Percentiles rank a stretch among this genome's conserved stretches.
These are phyloP conservation scores for Monilinia fructicola DNA, from an alignment of 2,329 filamentous ascomycete species.

Conservation along the genomic window DNA sequence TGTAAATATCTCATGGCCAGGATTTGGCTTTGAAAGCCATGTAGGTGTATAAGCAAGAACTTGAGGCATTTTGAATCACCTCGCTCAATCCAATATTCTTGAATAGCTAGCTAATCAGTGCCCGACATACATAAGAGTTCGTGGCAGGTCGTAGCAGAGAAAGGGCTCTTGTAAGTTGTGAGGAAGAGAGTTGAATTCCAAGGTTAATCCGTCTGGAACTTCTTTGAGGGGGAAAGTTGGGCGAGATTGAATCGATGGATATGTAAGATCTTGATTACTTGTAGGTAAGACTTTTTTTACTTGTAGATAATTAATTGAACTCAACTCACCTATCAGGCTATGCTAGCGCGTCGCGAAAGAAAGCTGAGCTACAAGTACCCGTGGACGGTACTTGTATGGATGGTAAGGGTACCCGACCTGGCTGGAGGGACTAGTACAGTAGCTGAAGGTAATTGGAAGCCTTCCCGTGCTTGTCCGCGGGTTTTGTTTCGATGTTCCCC, in stretches of 20 bases:
- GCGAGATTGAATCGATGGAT: not conserved
- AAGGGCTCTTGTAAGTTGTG: conserved; percentile 22
- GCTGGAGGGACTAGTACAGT: no score
- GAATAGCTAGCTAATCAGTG: conserved; percentile 20
- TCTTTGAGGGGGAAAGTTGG: conserved; percentile 29
- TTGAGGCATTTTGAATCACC: conserved; percentile 67
- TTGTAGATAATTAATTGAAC: no score
- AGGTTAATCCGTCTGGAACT: conserved; percentile 22
- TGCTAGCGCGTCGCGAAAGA: conserved; percentile 32
- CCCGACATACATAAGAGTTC: conserved; percentile 22
- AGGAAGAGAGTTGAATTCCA: conserved; percentile 13
- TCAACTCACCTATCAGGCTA: conserved; percentile 12
- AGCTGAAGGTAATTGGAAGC: conserved; percentile 2
- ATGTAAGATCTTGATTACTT: no score
- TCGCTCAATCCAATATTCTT: conserved; percentile 26
- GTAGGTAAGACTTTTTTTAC: no score
- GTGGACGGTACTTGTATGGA: no score
- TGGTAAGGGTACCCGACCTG: no score
- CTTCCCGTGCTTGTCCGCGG: no score
- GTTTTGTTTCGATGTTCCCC: conserved; percentile 12
- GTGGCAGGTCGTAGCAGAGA: conserved; percentile 14
- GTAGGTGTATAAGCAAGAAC: conserved; percentile 81
- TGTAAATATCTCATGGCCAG: conserved; percentile 76
- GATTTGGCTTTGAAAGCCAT: conserved; percentile 78
- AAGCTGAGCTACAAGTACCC: not conserved